Evolutionary conservation across 106 monocot species (phyloP).

Genomic region (Allium cepa): DNA sequence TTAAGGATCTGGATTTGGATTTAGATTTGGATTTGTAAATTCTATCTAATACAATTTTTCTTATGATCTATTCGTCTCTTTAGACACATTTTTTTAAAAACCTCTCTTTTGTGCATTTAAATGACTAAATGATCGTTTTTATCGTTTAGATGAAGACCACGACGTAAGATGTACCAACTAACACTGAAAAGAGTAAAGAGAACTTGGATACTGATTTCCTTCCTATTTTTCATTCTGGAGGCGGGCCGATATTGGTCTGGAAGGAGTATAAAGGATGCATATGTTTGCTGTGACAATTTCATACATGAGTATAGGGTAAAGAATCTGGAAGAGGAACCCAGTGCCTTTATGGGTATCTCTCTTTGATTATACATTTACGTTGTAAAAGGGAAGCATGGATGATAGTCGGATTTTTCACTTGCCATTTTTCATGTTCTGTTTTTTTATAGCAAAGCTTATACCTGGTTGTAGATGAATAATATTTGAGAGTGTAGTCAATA

Average conservation of each 20-base stretch:
- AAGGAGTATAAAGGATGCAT: slow-evolving; percentile 69
- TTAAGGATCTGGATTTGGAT: too few relatives aligned
- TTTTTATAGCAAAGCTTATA: neutral
- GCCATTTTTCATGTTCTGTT: too few relatives aligned
- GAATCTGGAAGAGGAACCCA: slow-evolving; percentile 39
- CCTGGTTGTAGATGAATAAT: too few relatives aligned
- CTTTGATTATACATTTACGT: neutral
- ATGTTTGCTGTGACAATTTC: slow-evolving; percentile 70
- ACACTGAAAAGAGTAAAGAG: slow-evolving; percentile 23
- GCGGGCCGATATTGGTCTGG: slow-evolving; percentile 76
- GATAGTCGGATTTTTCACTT: too few relatives aligned
- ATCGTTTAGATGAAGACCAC: slow-evolving; percentile 36
- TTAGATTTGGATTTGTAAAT: too few relatives aligned
- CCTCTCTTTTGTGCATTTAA: too few relatives aligned
- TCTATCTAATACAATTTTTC: too few relatives aligned
- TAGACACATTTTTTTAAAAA: too few relatives aligned
- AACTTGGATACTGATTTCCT: slow-evolving; percentile 30
- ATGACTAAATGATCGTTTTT: too few relatives aligned
- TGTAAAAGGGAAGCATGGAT: too few relatives aligned
- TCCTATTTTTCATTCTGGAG: slow-evolving; percentile 71
- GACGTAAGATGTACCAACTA: slow-evolving; percentile 20
- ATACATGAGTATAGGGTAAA: slow-evolving; percentile 33
- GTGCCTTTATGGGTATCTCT: slow-evolving; percentile 75
- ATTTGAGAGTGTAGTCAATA: too few relatives aligned
- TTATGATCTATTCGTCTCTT: too few relatives aligned